Evolutionary conservation across 179 eudicot species (phyloP).

Genomic region (Amaranthus tricolor): DNA sequence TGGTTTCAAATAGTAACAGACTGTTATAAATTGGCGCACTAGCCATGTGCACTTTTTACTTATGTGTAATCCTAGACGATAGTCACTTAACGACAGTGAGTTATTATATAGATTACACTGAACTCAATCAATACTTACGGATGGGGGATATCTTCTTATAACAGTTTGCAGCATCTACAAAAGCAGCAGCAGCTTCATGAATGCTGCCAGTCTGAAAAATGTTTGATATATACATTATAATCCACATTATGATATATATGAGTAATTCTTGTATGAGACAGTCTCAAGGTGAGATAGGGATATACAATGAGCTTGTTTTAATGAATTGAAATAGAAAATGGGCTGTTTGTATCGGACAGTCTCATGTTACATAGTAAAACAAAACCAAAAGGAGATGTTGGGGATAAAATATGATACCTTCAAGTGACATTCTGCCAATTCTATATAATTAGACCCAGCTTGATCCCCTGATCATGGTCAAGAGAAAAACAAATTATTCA

Average conservation of each 20-base stretch:
- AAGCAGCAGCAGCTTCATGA: slow-evolving; percentile 46
- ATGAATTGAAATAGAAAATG: too few species aligned
- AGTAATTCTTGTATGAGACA: background rate
- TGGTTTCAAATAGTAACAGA: too few species aligned
- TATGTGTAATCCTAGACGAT: too few species aligned
- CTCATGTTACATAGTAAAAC: too few species aligned
- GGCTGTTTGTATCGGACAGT: too few species aligned
- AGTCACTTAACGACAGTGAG: background rate
- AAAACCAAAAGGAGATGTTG: background rate
- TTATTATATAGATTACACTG: too few species aligned
- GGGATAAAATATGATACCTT: slow-evolving; percentile 21
- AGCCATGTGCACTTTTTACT: too few species aligned
- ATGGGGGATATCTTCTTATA: slow-evolving; percentile 42
- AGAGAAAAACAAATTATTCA: background rate
- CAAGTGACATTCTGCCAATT: slow-evolving; percentile 37
- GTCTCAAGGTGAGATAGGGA: too few species aligned
- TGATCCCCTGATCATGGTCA: slow-evolving; percentile 35
- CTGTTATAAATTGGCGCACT: too few species aligned
- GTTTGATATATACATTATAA: background rate
- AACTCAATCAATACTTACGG: slow-evolving; percentile 26
- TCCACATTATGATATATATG: background rate
- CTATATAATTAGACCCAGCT: slow-evolving; percentile 34
- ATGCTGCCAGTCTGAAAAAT: slow-evolving; percentile 33
- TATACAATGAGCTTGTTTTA: too few species aligned
- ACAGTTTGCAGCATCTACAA: slow-evolving; percentile 44